Evolutionary conservation across 129 eudicot species (phyloP), one percentile per base, ranked within the genome.

Genomic region (Flaveria ramosissima): DNA sequence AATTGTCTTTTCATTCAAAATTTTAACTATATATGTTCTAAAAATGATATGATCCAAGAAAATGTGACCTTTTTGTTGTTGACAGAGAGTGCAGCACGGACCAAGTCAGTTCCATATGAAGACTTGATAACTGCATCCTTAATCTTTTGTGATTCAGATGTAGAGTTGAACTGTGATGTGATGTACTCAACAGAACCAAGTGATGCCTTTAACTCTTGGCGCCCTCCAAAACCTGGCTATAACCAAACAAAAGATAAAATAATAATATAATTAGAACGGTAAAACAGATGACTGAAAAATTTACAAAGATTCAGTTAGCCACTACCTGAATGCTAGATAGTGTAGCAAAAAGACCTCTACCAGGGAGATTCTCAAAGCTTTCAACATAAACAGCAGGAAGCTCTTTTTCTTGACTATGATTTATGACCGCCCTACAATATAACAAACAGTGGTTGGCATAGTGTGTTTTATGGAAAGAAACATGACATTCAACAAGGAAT

Each of bases 161-260:
- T 89, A 17, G 93, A 89, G 32, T 85, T 80, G 50, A 86, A 87
- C 47, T 91, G 90, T 79, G 99, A 94, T 20, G 96, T 73, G 56
- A 94, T 88, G 86, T 89, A 94, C 65, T 94, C 99, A 51, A 94
- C 96, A 68, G 99, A 94, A 52, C 99, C 99, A 74, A 94, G 88
- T 43, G 88, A 87, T 36, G 99, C 99, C 89, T 87, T 91, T 75
- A 87, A 77, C 52, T 84, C 92, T 75, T 89, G 84, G 73, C 92
- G 92, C 47, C 87, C 90, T 81, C 88, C 97, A 85, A 84, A 82
- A 78, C 86, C 92, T 84, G 99, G 90, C 99, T 94, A 89, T 83
- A 86, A 76, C 70, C 81, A 76, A 73, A 43, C 73, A 42, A 65
- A 63, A 72, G 41, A 32, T 9, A 62, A 51, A 51, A 5, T 3